phyloP scores from a whole-genome alignment of 441 rosid genomes.

The Sinapis alba region DNA sequence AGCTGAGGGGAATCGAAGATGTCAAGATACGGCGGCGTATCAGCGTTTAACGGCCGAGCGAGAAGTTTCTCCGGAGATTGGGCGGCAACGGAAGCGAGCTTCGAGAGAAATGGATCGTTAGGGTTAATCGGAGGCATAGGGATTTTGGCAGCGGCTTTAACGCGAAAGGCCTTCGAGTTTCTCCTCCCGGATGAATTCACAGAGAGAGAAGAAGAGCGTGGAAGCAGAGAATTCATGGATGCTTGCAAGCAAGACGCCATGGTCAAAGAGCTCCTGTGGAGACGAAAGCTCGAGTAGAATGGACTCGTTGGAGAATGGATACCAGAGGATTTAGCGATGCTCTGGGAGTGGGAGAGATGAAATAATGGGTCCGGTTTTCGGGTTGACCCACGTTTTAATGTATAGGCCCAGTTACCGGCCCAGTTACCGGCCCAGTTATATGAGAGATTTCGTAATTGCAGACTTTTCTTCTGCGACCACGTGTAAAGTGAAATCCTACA shows the following conservation, averaged over 20 bases:
- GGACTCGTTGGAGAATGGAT: slow-evolving; percentile 28
- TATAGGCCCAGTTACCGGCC: background rate
- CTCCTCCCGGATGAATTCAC: slow-evolving; percentile 39
- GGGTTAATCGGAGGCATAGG: slow-evolving; percentile 78
- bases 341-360: background rate
- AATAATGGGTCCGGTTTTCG: slow-evolving; percentile 9
- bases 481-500: slow-evolving; percentile 9
- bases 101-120: slow-evolving; percentile 71
- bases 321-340: slow-evolving; percentile 33
- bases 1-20: slow-evolving; percentile 73
- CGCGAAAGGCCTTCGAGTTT: slow-evolving; percentile 43
- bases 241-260: slow-evolving; percentile 62
- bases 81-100: slow-evolving; percentile 62
- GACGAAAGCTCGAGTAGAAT: slow-evolving; percentile 31
- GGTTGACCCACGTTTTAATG: background rate
- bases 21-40: slow-evolving; percentile 69
- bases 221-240: slow-evolving; percentile 44
- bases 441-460: background rate
- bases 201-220: slow-evolving; percentile 39
- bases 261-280: slow-evolving; percentile 10
- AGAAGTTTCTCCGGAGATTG: slow-evolving; percentile 56
- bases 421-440: background rate
- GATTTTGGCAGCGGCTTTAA: slow-evolving; percentile 53
- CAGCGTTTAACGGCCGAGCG: slow-evolving; percentile 51
- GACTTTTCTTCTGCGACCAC: background rate